A percentile compares a stretch with the other conserved stretches of the same genome.
phyloP scores from a whole-genome alignment of 1,139 yeast genomes.

The Blastobotrys elegans region DNA sequence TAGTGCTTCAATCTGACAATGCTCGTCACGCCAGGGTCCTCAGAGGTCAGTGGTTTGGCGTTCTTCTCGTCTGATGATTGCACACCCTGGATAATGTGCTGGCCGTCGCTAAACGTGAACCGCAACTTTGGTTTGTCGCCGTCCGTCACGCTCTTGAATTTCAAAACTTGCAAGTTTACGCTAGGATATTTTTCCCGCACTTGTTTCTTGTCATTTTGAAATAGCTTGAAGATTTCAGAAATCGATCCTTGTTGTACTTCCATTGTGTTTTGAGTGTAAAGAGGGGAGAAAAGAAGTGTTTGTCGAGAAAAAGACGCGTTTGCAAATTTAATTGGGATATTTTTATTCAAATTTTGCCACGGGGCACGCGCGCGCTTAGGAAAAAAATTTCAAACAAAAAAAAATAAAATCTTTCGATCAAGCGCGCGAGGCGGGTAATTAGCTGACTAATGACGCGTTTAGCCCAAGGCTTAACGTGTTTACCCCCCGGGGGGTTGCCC shows the following conservation, averaged over 20 bases:
- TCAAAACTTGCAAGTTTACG: conserved; percentile 13
- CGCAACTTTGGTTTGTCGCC: conserved; percentile 18
- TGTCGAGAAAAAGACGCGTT: conserved; percentile 5
- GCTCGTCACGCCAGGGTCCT: conserved; percentile 3
- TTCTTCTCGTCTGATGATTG: conserved; percentile 10
- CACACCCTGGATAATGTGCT: conserved; percentile 18
- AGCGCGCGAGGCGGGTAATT: no score
- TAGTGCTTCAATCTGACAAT: conserved; percentile 13
- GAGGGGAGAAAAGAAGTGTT: not conserved
- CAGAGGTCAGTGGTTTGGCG: no score
- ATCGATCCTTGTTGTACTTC: conserved; percentile 4
- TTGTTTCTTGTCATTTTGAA: conserved; percentile 2
- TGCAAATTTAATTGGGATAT: conserved; percentile 1
- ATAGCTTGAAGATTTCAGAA: not conserved
- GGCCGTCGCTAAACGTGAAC: conserved; percentile 21
- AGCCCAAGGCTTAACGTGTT: no score
- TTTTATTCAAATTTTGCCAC: not conserved
- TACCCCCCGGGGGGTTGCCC: no score
- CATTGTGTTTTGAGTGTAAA: not conserved
- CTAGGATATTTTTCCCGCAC: conserved; percentile 11
- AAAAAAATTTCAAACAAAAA: no score
- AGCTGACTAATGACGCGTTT: not conserved
- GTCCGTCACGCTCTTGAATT: conserved; percentile 14
- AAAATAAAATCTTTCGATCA: no score
- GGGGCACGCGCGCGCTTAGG: not conserved